These are phyloP conservation scores for Hortiboletus campestris DNA, from an alignment of 768 basidiomycete genomes.

Conservation along the genomic window DNA sequence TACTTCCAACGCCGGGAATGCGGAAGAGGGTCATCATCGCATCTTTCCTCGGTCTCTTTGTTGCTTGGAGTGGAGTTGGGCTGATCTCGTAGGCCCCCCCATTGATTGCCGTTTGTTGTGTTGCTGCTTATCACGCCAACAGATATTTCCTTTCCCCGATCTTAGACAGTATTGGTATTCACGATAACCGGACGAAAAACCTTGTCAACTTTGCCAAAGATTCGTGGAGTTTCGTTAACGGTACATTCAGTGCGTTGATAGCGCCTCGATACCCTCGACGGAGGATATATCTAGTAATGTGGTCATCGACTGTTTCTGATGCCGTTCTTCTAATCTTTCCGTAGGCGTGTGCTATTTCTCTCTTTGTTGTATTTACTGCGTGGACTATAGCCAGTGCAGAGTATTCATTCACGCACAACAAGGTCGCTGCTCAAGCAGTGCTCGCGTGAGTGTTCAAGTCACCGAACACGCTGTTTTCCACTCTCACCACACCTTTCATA, in stretches of 20 bases:
- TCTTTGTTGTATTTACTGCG: constrained; percentile 11
- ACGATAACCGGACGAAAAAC: constrained; percentile 3
- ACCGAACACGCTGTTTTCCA: too few relatives aligned
- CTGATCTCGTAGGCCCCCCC: constrained; percentile 5
- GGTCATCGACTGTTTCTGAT: too few relatives aligned
- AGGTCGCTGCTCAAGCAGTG: constrained; percentile 4
- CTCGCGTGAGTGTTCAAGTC: constrained; percentile 5
- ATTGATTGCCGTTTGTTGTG: too few relatives aligned
- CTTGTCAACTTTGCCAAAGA: constrained; percentile 8
- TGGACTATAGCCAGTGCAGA: constrained; percentile 11
- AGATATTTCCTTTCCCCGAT: background rate
- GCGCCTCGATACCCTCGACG: too few relatives aligned
- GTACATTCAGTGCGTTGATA: background rate
- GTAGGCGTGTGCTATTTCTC: constrained; percentile 9
- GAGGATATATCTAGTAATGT: too few relatives aligned
- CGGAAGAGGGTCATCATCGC: background rate
- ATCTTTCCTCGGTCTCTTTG: constrained; percentile 8
- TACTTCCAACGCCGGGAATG: too few relatives aligned
- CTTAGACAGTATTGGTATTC: too few relatives aligned
- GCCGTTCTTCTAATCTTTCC: background rate
- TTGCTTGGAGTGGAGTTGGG: constrained; percentile 9
- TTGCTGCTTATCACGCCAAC: background rate
- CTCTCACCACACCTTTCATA: too few relatives aligned
- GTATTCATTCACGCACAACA: constrained; percentile 4
- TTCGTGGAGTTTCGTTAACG: constrained; percentile 8